A percentile compares a stretch with the other conserved stretches of the same genome.
Conservation (phyloP, 345 rosid species). For the Mangifera indica region DNA sequence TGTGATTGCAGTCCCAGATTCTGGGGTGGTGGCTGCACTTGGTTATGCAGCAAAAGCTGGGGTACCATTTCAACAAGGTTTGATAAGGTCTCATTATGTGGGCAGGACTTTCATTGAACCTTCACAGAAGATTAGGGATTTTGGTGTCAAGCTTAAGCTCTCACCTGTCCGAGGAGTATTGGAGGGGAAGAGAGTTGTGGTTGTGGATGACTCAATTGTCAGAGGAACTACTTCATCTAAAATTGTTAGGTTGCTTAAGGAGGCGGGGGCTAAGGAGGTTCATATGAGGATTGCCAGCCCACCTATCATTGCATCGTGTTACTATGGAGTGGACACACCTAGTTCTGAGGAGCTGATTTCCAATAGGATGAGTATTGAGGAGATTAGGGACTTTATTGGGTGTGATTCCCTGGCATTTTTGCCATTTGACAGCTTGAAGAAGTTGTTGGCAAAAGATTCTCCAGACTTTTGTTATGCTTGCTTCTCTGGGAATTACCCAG, state of each 20-base stretch:
- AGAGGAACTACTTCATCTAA: constrained; percentile 93
- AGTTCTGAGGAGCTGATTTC: constrained; percentile 89
- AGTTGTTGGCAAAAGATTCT: constrained; percentile 50
- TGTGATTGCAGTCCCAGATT: constrained; percentile 94
- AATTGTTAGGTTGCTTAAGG: constrained; percentile 79
- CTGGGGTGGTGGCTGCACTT: constrained; percentile 94
- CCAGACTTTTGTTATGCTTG: constrained; percentile 82
- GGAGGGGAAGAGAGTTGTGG: constrained; percentile 91
- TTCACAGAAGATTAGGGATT: constrained; percentile 89
- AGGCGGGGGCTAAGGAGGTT: constrained; percentile 92
- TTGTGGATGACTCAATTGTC: constrained; percentile 92
- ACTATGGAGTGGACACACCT: constrained; percentile 96
- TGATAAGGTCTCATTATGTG: constrained; percentile 91
- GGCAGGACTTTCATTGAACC: constrained; percentile 97
- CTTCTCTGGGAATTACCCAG: constrained; percentile 86
- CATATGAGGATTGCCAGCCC: constrained; percentile 99
- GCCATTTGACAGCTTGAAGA: constrained; percentile 60
- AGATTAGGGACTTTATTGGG: constrained; percentile 71
- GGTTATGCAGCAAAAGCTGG: constrained; percentile 88
- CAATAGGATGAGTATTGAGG: constrained; percentile 77
- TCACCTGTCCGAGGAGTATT: constrained; percentile 81
- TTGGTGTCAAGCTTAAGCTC: constrained; percentile 91
- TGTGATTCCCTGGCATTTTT: constrained; percentile 86
- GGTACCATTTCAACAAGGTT: constrained; percentile 80
- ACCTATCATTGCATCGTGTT: constrained; percentile 77